Evolutionary conservation across 306 rosid species (phyloP).

Genomic region (Sphenostylis stenocarpa): DNA sequence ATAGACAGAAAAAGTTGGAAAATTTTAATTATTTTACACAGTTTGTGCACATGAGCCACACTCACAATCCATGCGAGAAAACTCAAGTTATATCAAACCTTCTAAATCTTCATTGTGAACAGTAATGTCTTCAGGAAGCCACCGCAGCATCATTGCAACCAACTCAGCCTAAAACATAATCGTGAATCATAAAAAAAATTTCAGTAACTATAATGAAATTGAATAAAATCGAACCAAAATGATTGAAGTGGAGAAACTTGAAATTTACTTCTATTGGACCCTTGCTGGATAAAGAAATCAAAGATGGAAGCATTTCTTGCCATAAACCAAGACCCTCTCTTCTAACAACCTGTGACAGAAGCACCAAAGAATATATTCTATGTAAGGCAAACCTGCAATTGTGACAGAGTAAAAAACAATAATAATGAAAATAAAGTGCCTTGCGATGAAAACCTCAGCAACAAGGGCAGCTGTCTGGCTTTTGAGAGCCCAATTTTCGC

Average conservation of each 20-base stretch:
- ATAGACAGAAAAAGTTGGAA: slow-evolving; percentile 1
- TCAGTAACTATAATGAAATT: slow-evolving; percentile 11
- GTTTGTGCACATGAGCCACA: slow-evolving; percentile 4
- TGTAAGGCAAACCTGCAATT: slow-evolving; percentile 12
- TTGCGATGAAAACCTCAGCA: slow-evolving; percentile 70
- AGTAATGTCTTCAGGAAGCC: slow-evolving; percentile 99
- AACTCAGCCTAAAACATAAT: slow-evolving; percentile 78
- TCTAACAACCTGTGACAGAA: slow-evolving; percentile 72
- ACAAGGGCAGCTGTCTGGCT: slow-evolving; percentile 98
- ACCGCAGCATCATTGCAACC: slow-evolving; percentile 94
- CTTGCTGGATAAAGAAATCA: slow-evolving; percentile 73
- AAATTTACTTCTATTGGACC: slow-evolving; percentile 87
- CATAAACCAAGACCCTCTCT: slow-evolving; percentile 81
- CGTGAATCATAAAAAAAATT: slow-evolving; percentile 2
- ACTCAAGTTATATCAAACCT: slow-evolving; percentile 53
- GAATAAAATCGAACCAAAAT: neutral
- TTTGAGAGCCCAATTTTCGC: slow-evolving; percentile 92
- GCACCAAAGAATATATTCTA: slow-evolving; percentile 22
- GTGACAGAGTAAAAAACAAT: slow-evolving; percentile 9
- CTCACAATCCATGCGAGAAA: slow-evolving; percentile 2
- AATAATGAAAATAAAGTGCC: slow-evolving; percentile 23
- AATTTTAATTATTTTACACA: slow-evolving; percentile 22
- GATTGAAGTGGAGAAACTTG: slow-evolving; percentile 20
- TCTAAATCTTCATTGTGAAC: slow-evolving; percentile 98
- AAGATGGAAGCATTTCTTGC: slow-evolving; percentile 74